phyloP scores from a whole-genome alignment of 352 stramenopile genomes.

The Detonula confervacea region DNA sequence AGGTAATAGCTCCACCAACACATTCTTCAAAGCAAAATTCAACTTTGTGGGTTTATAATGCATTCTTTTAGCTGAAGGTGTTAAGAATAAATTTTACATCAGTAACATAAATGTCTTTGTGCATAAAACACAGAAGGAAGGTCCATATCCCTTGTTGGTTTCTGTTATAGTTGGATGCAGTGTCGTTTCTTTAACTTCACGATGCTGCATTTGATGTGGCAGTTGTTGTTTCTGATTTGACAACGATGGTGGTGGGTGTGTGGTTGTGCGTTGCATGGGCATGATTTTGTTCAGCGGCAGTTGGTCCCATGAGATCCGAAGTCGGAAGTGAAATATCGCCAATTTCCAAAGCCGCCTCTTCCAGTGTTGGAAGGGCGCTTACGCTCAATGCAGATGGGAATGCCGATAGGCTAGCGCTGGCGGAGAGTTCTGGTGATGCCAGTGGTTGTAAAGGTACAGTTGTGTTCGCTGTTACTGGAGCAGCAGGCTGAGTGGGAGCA shows the following conservation, averaged over 20 bases:
- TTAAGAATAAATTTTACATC: background rate
- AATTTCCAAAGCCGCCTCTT: conserved; percentile 30
- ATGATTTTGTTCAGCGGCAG: conserved; percentile 8
- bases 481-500: background rate
- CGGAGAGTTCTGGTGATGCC: no score
- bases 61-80: background rate
- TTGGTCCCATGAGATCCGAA: conserved; percentile 16
- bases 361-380: conserved; percentile 22
- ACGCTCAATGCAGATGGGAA: conserved; percentile 16
- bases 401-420: conserved; percentile 18
- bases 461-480: background rate
- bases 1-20: no score
- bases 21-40: no score
- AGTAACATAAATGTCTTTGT: background rate
- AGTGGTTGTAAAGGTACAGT: background rate
- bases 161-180: background rate
- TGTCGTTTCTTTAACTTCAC: no score
- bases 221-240: conserved; percentile 5
- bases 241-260: background rate
- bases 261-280: background rate
- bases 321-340: conserved; percentile 21
- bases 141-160: background rate
- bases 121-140: background rate
- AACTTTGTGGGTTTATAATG: background rate
- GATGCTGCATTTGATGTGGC: no score